Base-by-base conservation (phyloP, 306 rosid species). In the Cicer arietinum region DNA sequence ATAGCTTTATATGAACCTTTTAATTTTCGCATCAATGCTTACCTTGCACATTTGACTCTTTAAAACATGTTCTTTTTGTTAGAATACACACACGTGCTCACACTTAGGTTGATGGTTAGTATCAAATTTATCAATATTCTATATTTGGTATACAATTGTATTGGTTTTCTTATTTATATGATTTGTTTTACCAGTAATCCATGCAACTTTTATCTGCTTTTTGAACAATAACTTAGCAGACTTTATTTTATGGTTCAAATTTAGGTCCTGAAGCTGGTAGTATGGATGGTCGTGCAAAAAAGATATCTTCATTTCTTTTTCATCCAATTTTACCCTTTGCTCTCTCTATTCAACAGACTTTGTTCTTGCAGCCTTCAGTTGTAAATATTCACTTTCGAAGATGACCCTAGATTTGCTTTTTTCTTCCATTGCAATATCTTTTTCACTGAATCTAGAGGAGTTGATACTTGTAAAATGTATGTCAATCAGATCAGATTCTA, bases 301-400 rank as follows among this genome's bases (percentile, higher is more conserved):
- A 81, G 83, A 81, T 94, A 14, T 89, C 93, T 8, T 88, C 95
- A 5, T 94, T 94, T 77, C 81, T 94, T 54, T 94, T 94, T 78
- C 98, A 94, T 86, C 98, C 97, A 76, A 84, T 77, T 90, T 87
- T 87, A 81, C 98, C 97, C 18, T 82, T 94, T 7, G 98, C 93
- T 70, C 88, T 94, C 41, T 91, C 98, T 72, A 82, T 94, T 78
- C 97, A 94, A 70, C 96, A 92, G 84, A 87, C 90, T 40, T 17
- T 85, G 58, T 87, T 65, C 87, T 76, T 89, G 85, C 93, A 90
- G 75, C 88, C 97, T 76, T 77, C 94, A 8, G 97, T 91, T 69
- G 88, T 94, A 86, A 94, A 94, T 79, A 88, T 91, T 81, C 98
- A 94, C 84, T 90, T 89, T 75, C 90, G 97, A 82, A 87, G 90